Evolutionary conservation across 257 asterid species (phyloP).

Genomic region (Gardenia jasminoides): DNA sequence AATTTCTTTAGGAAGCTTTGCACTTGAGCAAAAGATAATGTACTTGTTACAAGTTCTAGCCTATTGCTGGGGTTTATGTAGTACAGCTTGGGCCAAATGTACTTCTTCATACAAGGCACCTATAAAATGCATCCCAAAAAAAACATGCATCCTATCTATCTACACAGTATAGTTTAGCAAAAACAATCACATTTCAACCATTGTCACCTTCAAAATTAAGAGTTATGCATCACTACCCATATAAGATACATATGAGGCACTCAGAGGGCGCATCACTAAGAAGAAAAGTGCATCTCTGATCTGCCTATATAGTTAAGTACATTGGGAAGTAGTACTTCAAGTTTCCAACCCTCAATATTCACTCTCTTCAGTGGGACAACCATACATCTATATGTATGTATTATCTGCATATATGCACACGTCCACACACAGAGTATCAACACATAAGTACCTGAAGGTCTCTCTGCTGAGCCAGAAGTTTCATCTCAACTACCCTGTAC

Average conservation of each 20-base stretch:
- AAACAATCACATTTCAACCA: too few species aligned
- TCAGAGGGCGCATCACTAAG: not conserved
- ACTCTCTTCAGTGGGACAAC: not conserved
- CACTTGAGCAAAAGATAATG: not conserved
- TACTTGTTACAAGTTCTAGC: not conserved
- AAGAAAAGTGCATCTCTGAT: not conserved
- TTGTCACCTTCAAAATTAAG: too few species aligned
- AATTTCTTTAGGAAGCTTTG: not conserved
- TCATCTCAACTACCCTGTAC: slow-evolving; percentile 59
- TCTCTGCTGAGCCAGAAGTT: slow-evolving; percentile 61
- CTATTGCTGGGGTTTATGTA: not conserved
- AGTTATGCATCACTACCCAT: too few species aligned
- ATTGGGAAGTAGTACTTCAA: not conserved
- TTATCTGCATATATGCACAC: not conserved
- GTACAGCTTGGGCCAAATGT: not conserved
- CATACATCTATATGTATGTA: too few species aligned
- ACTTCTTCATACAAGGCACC: not conserved
- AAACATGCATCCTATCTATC: not conserved
- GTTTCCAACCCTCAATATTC: not conserved
- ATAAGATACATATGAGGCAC: not conserved
- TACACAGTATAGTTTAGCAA: too few species aligned
- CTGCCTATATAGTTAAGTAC: not conserved
- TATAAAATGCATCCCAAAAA: too few species aligned
- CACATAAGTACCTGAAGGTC: slow-evolving; percentile 50
- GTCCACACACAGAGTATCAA: not conserved